Base-by-base conservation (phyloP, 768 basidiomycete genomes). In the Cystobasidium tubakii region DNA sequence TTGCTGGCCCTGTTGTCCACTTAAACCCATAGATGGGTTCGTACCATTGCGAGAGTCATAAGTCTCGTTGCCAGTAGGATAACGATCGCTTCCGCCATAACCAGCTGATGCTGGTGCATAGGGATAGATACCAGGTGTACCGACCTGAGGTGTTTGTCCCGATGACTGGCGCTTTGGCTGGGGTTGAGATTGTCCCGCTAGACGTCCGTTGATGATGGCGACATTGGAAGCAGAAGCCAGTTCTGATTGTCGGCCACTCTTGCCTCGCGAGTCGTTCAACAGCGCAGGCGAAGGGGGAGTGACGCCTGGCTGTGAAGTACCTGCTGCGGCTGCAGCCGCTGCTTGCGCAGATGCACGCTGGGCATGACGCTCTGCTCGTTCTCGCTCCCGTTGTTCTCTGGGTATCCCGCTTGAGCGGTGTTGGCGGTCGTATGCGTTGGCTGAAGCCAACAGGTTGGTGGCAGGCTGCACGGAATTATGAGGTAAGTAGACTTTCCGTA, bases 211-310 rank as follows among this genome's bases (percentile, higher is more conserved):
- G 33, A 71, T 25, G 29, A 86, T 82, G 0, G 83, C 81, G 75
- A 81, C 81, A 62, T 81, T 83, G 39, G 66, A 43, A 57, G 79
- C 81, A 27, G 85, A 85, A 50, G 88, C 87, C 9, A 85, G 84
- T 66, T 89, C 86, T 70, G 84, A 84, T 66, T 83, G 84, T 44
- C 87, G 88, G 57, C 46, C 78, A 44, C n/a, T 86, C 76, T 87
- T 75, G 33, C 27, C 85, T 81, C 89, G 90, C 72, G 89, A 90
- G 53, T 88, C 88, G 78, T 87, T 85, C 46, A 90, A 88, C 71
- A 90, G 85, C 13, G 89, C 90, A 72, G 90, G 89, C 19, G 90
- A 89, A 27, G 89, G 88, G 34, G 89, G 88, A 19, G 85, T 60
- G 31, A 76, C 72, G 44, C 57, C 66, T n/a, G 43, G 42, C 70